A percentile compares a stretch with the other conserved stretches of the same genome.
Evolutionary conservation across 768 basidiomycete genomes (phyloP).

Genomic region (Harrya chromipes): DNA sequence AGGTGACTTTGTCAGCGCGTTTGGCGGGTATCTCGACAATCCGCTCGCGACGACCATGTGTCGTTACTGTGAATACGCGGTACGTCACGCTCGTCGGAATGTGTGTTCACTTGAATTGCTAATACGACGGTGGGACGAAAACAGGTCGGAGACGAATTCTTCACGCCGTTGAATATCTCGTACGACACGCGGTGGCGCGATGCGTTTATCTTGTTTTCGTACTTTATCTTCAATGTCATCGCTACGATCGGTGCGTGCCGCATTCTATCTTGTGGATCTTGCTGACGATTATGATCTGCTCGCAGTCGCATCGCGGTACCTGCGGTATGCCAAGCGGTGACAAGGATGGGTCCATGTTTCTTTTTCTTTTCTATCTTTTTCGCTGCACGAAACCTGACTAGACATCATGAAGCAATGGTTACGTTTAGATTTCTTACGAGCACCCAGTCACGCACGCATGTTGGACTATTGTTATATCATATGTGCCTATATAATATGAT

Average conservation of each 20-base stretch:
- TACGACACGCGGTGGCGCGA: slow-evolving; percentile 67
- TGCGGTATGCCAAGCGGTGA: slow-evolving; percentile 66
- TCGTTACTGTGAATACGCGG: slow-evolving; percentile 67
- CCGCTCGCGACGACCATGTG: slow-evolving; percentile 56
- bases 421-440: no score
- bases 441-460: no score
- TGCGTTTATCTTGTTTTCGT: slow-evolving; percentile 61
- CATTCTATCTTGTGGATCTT: neutral
- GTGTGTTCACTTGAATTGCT: neutral
- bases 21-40: slow-evolving; percentile 77
- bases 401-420: neutral
- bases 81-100: slow-evolving; percentile 17
- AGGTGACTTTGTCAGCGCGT: slow-evolving; percentile 51
- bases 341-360: neutral
- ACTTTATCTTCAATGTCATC: slow-evolving; percentile 69
- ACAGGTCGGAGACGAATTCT: slow-evolving; percentile 67
- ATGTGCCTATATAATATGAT: no score
- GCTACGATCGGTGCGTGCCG: slow-evolving; percentile 46
- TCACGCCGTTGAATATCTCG: slow-evolving; percentile 60
- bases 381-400: neutral
- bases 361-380: neutral
- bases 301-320: slow-evolving; percentile 63
- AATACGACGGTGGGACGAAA: neutral
- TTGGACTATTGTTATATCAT: no score
- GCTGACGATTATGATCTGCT: neutral